Base-by-base conservation (phyloP, 495 filamentous ascomycete species). In the Penicillium canariense region DNA sequence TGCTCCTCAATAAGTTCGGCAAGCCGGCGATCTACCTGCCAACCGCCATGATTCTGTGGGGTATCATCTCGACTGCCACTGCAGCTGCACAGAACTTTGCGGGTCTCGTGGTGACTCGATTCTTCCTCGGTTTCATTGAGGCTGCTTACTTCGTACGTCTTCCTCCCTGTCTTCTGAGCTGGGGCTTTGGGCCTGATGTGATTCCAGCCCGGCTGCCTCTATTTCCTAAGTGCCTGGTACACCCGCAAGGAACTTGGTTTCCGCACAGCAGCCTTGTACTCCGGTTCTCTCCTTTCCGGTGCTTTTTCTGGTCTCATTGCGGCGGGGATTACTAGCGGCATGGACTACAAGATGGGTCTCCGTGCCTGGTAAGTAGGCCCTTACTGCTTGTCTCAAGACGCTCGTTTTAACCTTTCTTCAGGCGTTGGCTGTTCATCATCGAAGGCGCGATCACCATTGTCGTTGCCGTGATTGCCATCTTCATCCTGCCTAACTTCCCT, bases 401-500 rank as follows among this genome's bases (percentile, higher is more conserved):
- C 8, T 25, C 10, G 36, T 59, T 66, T n/a, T 66, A 55, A 23
- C 60, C 15, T 50, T 27, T 26, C 20, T 27, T 10, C 32, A 54
- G 67, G 71, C 65, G 71, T 12, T 74, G 71, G 69, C 60, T 73
- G 3, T 73, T 74, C 56, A 87, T 91, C 56, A 88, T 93, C 48
- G 88, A 91, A 66, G 89, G 88, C 45, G 80, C 70, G 15, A 69
- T 74, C 46, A 83, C 82, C 2, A 75, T 85, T 40, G 70, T 75
- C 2, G 68, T 84, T 30, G 82, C 81, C 32, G 59, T 77, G 14
- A 60, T 65, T 23, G 75, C 82, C 26, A 80, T 78, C 55, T 86
- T 85, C 55, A 68, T 90, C 22, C 69, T 94, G 14, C 89, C 89
- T 12, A 86, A 94, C 67, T 90, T 90, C 56, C 89, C 89, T n/a